phyloP scores from a whole-genome alignment of 441 rosid species.

The Aleurites moluccanus region DNA sequence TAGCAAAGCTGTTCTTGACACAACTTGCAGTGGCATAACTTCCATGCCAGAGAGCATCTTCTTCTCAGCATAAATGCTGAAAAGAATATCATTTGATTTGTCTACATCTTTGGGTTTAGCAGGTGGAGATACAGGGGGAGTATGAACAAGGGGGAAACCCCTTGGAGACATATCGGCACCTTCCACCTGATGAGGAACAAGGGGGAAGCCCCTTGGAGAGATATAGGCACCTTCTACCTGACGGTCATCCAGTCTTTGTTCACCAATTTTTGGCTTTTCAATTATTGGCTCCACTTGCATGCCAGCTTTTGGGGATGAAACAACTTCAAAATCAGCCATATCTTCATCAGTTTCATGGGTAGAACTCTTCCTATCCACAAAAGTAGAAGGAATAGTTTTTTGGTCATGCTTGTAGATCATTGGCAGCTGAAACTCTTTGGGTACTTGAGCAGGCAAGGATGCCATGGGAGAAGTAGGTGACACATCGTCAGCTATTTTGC shows the following conservation, averaged over 20 bases:
- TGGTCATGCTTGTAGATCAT: conserved; percentile 33
- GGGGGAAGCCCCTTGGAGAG: conserved; percentile 40
- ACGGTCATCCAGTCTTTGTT: conserved; percentile 33
- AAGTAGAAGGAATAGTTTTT: conserved; percentile 34
- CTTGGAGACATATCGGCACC: conserved; percentile 35
- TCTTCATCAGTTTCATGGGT: conserved; percentile 39
- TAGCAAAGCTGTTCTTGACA: conserved; percentile 39
- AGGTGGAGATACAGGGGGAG: conserved; percentile 42
- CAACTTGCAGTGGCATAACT: conserved; percentile 34
- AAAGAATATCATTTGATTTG: conserved; percentile 36
- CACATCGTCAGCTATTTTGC: conserved; percentile 66
- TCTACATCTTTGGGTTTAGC: conserved; percentile 32
- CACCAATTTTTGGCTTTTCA: conserved; percentile 35
- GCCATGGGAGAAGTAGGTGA: conserved; percentile 35
- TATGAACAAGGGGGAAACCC: conserved; percentile 37
- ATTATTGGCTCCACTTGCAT: conserved; percentile 30
- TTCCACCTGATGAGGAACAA: conserved; percentile 28
- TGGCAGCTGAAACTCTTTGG: conserved; percentile 36
- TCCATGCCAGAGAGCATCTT: conserved; percentile 35
- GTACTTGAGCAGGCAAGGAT: conserved; percentile 35
- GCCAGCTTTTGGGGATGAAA: conserved; percentile 40
- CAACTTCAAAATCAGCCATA: conserved; percentile 42
- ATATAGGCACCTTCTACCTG: conserved; percentile 29
- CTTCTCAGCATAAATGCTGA: conserved; percentile 35
- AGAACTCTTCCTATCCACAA: conserved; percentile 32